Conservation (phyloP, 1,284 basidiomycete genomes). For the Violaceomyces palustris region DNA sequence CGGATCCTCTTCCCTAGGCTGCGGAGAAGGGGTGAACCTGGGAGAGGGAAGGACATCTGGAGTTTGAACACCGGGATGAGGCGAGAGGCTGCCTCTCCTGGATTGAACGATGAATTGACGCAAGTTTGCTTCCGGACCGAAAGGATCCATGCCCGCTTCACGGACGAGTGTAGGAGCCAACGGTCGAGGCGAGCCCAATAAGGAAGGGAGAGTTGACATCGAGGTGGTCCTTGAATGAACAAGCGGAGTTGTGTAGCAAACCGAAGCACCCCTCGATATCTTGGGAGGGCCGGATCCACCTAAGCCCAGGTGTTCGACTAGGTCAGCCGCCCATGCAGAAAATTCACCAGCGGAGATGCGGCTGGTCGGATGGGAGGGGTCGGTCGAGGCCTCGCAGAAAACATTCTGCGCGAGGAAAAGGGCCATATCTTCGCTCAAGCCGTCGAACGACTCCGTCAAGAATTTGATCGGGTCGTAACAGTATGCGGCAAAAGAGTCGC, state of each 20-base stretch:
- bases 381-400: constrained; percentile 70
- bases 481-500: constrained; percentile 75
- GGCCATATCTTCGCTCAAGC: constrained; percentile 81
- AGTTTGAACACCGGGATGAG: constrained; percentile 17
- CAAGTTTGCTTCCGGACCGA: constrained; percentile 11
- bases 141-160: constrained; percentile 3
- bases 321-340: constrained; percentile 74
- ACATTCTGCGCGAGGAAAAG: constrained; percentile 78
- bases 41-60: constrained; percentile 30
- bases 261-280: constrained; percentile 27
- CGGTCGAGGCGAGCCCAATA: constrained; percentile 24
- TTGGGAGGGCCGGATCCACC: constrained; percentile 9
- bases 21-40: constrained; percentile 23
- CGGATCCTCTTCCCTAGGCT: constrained; percentile 14
- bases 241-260: constrained; percentile 25
- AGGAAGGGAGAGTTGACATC: constrained; percentile 21
- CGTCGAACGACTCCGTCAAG: constrained; percentile 82
- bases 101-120: constrained; percentile 7
- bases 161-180: constrained; percentile 12
- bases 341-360: constrained; percentile 77
- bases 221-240: constrained; percentile 29
- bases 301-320: constrained; percentile 60
- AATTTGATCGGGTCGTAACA: constrained; percentile 74
- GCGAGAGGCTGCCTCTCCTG: constrained; percentile 16
- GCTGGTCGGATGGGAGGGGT: constrained; percentile 52